Conservation (phyloP, 2,329 filamentous ascomycete species). For the Chaetomium olivaceum region DNA sequence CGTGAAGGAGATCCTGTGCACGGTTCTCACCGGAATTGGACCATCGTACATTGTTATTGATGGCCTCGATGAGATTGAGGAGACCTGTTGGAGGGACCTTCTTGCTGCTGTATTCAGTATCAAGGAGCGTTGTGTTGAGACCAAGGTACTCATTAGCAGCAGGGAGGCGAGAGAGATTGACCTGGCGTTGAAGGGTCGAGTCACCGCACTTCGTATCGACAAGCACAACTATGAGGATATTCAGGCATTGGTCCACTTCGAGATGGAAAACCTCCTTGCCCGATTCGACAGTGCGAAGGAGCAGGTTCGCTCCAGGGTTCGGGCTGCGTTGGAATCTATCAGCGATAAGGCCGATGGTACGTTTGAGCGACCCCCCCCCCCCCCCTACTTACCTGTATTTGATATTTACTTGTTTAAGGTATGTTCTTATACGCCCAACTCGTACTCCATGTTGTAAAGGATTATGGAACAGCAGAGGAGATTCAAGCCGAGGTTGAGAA, state of each 20-base stretch:
- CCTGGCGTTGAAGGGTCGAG: background rate
- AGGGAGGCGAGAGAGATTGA: background rate
- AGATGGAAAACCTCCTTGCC: background rate
- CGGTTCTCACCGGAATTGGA: background rate
- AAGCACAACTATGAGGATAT: background rate
- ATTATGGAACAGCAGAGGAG: background rate
- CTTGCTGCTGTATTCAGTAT: background rate
- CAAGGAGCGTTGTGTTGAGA: background rate
- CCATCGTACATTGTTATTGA: background rate
- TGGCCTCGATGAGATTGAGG: background rate
- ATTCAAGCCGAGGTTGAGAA: background rate
- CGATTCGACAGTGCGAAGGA: background rate
- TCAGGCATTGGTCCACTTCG: background rate
- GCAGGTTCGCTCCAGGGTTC: background rate
- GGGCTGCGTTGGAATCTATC: background rate
- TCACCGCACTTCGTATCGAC: background rate
- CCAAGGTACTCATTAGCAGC: background rate
- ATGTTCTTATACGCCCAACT: background rate
- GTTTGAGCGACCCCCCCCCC: background rate
- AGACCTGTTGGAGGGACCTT: background rate
- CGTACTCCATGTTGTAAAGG: background rate
- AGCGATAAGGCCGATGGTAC: background rate
- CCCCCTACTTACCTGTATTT: background rate
- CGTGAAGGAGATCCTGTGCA: background rate
- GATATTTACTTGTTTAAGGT: background rate